Percentiles rank a stretch among this genome's conserved stretches.
These are phyloP conservation scores for Verticillium dahliae DNA, from an alignment of 2,329 filamentous ascomycete species.

Conservation along the genomic window DNA sequence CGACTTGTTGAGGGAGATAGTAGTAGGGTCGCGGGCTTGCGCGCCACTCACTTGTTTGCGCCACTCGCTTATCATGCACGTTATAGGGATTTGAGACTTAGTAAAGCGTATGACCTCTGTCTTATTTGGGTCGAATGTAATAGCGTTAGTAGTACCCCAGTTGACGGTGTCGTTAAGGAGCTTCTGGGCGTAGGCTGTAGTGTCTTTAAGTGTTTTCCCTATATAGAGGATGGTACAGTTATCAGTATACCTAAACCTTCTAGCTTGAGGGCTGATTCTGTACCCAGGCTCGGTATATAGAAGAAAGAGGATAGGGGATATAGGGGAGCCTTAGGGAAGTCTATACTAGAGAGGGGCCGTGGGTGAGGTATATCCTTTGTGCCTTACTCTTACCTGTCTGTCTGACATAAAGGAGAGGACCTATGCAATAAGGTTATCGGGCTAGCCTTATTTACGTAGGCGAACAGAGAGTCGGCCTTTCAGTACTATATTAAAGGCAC, in stretches of 20 bases:
- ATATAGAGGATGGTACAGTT: conserved; percentile 12
- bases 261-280: neutral
- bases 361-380: neutral
- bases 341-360: conserved; percentile 3
- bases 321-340: conserved; percentile 10
- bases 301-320: conserved; percentile 13
- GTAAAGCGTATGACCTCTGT: conserved; percentile 16
- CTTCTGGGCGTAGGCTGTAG: conserved; percentile 3
- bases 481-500: conserved; percentile 13
- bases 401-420: conserved; percentile 10
- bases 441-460: conserved; percentile 11
- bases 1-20: too few relatives aligned
- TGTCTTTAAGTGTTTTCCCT: conserved; percentile 7
- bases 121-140: conserved; percentile 14
- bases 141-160: conserved; percentile 11
- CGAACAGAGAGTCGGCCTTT: conserved; percentile 11
- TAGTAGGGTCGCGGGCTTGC: too few relatives aligned
- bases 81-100: neutral
- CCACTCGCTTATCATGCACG: too few relatives aligned
- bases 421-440: conserved; percentile 6
- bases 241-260: conserved; percentile 13
- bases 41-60: too few relatives aligned
- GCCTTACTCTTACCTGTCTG: neutral
- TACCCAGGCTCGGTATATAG: conserved; percentile 12
- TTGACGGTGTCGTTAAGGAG: conserved; percentile 6